These are phyloP conservation scores for Ceratobasidium sp. DNA, from an alignment of 1,284 basidiomycete genomes.

Conservation along the genomic window DNA sequence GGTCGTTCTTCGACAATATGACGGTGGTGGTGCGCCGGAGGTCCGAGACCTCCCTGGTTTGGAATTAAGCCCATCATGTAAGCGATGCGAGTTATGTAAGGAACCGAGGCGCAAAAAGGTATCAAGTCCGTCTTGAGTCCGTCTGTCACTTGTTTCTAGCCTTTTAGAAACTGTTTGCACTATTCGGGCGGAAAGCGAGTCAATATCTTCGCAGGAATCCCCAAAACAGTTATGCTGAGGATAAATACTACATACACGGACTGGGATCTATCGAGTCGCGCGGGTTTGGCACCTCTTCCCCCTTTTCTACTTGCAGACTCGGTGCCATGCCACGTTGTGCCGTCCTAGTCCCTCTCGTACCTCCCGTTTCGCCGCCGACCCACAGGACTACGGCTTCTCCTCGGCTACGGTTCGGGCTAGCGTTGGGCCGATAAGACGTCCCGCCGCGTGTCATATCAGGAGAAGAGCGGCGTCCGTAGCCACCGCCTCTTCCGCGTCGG, in stretches of 20 bases:
- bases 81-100: too few relatives aligned
- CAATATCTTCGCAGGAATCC: neutral
- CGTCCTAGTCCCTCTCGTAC: conserved; percentile 28
- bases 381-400: conserved; percentile 40
- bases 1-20: neutral
- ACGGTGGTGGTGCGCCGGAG: too few relatives aligned
- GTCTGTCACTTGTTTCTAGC: too few relatives aligned
- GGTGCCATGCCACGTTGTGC: too few relatives aligned
- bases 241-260: too few relatives aligned
- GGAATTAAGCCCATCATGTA: too few relatives aligned
- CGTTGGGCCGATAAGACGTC: conserved; percentile 28
- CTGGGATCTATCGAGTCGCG: conserved; percentile 45
- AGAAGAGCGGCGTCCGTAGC: conserved; percentile 32
- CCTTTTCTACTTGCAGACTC: too few relatives aligned
- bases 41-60: too few relatives aligned
- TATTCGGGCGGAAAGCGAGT: too few relatives aligned
- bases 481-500: conserved; percentile 1
- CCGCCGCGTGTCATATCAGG: conserved; percentile 42
- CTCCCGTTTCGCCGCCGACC: conserved; percentile 34
- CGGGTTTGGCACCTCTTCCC: too few relatives aligned
- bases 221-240: conserved; percentile 12
- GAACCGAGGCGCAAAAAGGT: too few relatives aligned
- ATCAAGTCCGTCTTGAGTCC: neutral
- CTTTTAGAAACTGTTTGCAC: too few relatives aligned
- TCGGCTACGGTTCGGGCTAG: conserved; percentile 24